A percentile compares a stretch with the other conserved stretches of the same genome.
Conservation (phyloP, 805 yeast genomes). For the Pichia eremophila region DNA sequence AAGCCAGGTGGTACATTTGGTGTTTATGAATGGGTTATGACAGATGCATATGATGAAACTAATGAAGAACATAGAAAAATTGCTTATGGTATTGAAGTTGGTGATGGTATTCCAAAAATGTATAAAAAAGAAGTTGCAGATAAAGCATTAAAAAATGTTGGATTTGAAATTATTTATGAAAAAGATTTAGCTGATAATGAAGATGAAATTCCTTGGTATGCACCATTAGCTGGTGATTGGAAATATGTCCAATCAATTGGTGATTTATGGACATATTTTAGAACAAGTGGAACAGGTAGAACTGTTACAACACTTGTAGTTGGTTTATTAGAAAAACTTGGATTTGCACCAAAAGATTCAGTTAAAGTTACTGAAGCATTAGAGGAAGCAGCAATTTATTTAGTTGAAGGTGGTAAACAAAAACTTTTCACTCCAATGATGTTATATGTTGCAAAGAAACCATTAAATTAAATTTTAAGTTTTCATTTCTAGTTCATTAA, state of each 20-base stretch:
- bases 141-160: conserved; percentile 75
- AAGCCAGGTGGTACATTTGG: conserved; percentile 98
- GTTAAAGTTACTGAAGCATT: conserved; percentile 83
- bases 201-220: conserved; percentile 94
- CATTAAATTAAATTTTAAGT: conserved; percentile 27
- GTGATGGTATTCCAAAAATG: conserved; percentile 99
- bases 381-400: conserved; percentile 93
- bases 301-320: conserved; percentile 71
- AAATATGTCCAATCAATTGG: conserved; percentile 69
- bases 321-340: conserved; percentile 71
- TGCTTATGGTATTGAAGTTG: conserved; percentile 94
- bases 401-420: conserved; percentile 86
- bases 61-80: conserved; percentile 87
- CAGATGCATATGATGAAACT: conserved; percentile 79
- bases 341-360: conserved; percentile 90
- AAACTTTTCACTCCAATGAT: conserved; percentile 96
- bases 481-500: too few species aligned
- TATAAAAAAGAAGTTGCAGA: conserved; percentile 76
- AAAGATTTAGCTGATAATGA: conserved; percentile 74
- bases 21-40: conserved; percentile 99
- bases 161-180: conserved; percentile 70
- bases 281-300: conserved; percentile 86
- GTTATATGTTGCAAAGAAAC: conserved; percentile 84
- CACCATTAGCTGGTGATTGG: conserved; percentile 93
- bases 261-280: conserved; percentile 75